A percentile compares a stretch with the other conserved stretches of the same genome.
Conservation (phyloP, 2,329 filamentous ascomycete species). For the Fusarium kyushuense region DNA sequence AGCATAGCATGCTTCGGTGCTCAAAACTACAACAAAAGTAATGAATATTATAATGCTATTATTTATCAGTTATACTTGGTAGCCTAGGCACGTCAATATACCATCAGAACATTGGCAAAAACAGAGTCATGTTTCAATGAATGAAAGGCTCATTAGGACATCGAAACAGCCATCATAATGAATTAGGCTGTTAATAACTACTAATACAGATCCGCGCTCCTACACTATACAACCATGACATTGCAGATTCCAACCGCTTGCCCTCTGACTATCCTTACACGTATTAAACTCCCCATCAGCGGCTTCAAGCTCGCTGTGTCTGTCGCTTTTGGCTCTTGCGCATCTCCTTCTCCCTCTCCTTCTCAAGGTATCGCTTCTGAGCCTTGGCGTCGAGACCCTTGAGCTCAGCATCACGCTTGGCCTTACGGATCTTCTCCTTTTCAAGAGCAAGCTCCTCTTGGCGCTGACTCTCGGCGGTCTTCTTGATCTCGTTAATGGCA, state of each 20-base stretch:
- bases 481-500: conserved; percentile 82
- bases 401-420: conserved; percentile 87
- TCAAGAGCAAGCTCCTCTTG: conserved; percentile 80
- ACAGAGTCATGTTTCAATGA: not conserved
- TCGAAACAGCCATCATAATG: conserved; percentile 17
- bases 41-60: not conserved
- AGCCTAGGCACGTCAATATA: not conserved
- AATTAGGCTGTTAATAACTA: conserved; percentile 39
- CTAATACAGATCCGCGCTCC: conserved; percentile 32
- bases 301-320: conserved; percentile 62
- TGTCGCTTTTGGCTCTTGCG: conserved; percentile 67
- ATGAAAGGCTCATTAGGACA: not conserved
- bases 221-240: conserved; percentile 28
- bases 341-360: conserved; percentile 80
- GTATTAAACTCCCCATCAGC: not conserved
- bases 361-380: conserved; percentile 87
- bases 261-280: not conserved
- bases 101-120: not conserved
- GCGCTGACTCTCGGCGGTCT: conserved; percentile 82
- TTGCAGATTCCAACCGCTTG: conserved; percentile 13
- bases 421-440: conserved; percentile 83
- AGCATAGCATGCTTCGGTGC: not conserved
- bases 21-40: not conserved
- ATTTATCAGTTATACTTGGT: not conserved
- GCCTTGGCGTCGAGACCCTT: conserved; percentile 82